Evolutionary conservation across 2,329 filamentous ascomycete genomes (phyloP).

Genomic region (Fusarium domesticum): DNA sequence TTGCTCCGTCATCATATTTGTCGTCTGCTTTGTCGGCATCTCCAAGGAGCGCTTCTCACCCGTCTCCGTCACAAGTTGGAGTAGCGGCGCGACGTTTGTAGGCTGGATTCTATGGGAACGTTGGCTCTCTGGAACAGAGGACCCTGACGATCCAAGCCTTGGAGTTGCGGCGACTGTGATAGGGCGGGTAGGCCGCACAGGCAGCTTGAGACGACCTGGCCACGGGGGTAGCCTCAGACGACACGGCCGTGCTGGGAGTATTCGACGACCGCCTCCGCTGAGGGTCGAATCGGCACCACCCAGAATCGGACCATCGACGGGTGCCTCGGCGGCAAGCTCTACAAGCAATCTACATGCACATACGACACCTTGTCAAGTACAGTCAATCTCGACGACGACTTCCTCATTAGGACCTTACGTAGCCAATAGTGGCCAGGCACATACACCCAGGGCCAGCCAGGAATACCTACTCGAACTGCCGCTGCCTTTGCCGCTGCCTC

Average conservation of each 20-base stretch:
- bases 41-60: slow-evolving; percentile 84
- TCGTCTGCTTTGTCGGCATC: slow-evolving; percentile 90
- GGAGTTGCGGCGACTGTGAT: slow-evolving; percentile 36
- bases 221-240: slow-evolving; percentile 36
- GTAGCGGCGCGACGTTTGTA: slow-evolving; percentile 75
- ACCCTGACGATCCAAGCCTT: slow-evolving; percentile 41
- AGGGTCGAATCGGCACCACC: slow-evolving; percentile 29
- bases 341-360: slow-evolving; percentile 41
- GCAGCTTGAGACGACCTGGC: slow-evolving; percentile 33
- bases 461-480: slow-evolving; percentile 32
- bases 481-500: slow-evolving; percentile 29
- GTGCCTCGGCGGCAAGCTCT: slow-evolving; percentile 43
- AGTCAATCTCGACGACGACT: slow-evolving; percentile 47
- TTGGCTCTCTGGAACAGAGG: slow-evolving; percentile 75
- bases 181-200: slow-evolving; percentile 36
- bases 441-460: slow-evolving; percentile 30
- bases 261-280: slow-evolving; percentile 35
- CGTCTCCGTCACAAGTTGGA: slow-evolving; percentile 82
- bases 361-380: slow-evolving; percentile 38
- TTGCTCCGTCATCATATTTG: slow-evolving; percentile 89
- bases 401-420: background rate
- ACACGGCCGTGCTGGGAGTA: slow-evolving; percentile 36
- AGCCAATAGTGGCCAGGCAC: slow-evolving; percentile 7
- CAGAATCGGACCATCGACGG: slow-evolving; percentile 23
- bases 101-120: slow-evolving; percentile 91